These are phyloP conservation scores for Davidsoniella neocaledoniae DNA, from an alignment of 2,329 filamentous ascomycete species.

Conservation along the genomic window DNA sequence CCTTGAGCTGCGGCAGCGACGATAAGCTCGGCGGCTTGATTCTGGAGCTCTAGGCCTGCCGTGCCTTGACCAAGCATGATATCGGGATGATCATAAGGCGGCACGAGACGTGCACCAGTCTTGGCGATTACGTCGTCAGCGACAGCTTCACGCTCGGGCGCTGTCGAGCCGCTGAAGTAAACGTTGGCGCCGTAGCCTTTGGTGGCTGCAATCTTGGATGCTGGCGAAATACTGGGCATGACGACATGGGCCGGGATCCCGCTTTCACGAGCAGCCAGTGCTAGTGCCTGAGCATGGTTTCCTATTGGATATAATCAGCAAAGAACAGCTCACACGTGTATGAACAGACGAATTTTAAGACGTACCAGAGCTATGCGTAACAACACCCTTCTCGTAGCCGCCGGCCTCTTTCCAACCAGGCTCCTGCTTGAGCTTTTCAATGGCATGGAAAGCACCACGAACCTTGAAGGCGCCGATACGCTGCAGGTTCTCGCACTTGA, in stretches of 20 bases:
- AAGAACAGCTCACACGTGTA: not conserved
- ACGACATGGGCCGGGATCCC: constrained; percentile 70
- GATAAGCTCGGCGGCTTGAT: constrained; percentile 47
- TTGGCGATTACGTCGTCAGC: constrained; percentile 49
- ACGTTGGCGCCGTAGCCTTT: constrained; percentile 60
- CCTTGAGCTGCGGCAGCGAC: constrained; percentile 16
- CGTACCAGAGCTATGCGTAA: constrained; percentile 76
- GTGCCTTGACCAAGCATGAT: constrained; percentile 93
- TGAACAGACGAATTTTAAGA: not conserved
- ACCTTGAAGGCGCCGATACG: constrained; percentile 85
- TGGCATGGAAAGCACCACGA: constrained; percentile 75
- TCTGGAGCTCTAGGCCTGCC: constrained; percentile 62
- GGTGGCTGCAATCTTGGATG: constrained; percentile 78
- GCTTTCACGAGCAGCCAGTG: constrained; percentile 62
- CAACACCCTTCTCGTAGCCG: constrained; percentile 51
- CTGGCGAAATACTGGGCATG: constrained; percentile 73
- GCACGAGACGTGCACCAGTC: constrained; percentile 65
- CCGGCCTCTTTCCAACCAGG: constrained; percentile 43
- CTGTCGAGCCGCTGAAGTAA: constrained; percentile 68
- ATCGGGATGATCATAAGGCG: constrained; percentile 83
- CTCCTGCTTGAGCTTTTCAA: constrained; percentile 49
- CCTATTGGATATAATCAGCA: constrained; percentile 31
- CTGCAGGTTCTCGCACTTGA: constrained; percentile 94
- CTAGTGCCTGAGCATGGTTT: constrained; percentile 86
- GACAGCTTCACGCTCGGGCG: constrained; percentile 63